These are phyloP conservation scores for Sporisorium exsertum DNA, from an alignment of 1,284 basidiomycete genomes.

Conservation along the genomic window DNA sequence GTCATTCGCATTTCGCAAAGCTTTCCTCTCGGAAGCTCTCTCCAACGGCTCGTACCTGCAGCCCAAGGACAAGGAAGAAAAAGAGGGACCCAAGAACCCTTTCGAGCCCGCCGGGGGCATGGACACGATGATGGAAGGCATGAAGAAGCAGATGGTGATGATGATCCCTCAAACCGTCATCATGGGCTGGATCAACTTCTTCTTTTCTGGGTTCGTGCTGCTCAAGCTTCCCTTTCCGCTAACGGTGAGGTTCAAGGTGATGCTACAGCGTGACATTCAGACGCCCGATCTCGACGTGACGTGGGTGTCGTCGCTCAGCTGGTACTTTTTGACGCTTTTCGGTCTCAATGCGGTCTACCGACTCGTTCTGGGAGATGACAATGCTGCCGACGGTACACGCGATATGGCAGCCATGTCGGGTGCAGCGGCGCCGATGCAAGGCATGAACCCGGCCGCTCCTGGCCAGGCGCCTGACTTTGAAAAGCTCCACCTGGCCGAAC, in stretches of 20 bases:
- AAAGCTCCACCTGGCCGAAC: conserved; percentile 91
- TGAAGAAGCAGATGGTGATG: conserved; percentile 96
- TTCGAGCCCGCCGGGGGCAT: conserved; percentile 89
- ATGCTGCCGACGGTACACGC: conserved; percentile 71
- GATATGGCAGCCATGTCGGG: conserved; percentile 66
- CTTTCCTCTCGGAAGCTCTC: conserved; percentile 56
- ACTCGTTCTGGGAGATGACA: conserved; percentile 89
- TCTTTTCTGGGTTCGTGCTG: conserved; percentile 97
- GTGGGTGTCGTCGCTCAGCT: conserved; percentile 98
- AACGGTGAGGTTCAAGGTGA: conserved; percentile 97
- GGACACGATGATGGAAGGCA: conserved; percentile 98
- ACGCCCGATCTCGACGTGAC: conserved; percentile 96
- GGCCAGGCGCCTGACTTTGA: conserved; percentile 78
- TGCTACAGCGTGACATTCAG: conserved; percentile 95
- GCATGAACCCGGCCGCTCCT: conserved; percentile 45
- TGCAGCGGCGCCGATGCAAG: conserved; percentile 48
- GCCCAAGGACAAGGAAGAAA: conserved; percentile 53
- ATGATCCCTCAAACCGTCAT: conserved; percentile 80
- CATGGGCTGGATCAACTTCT: conserved; percentile 99
- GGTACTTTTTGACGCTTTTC: conserved; percentile 99
- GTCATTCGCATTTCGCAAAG: conserved; percentile 54
- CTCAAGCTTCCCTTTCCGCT: conserved; percentile 97
- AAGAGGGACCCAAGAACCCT: conserved; percentile 72
- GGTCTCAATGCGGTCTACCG: conserved; percentile 95
- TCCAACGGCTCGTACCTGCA: conserved; percentile 61